Percentiles rank a stretch among this genome's conserved stretches.
Evolutionary conservation across 768 basidiomycete genomes (phyloP).

Genomic region (Boletus subcaerulescens): DNA sequence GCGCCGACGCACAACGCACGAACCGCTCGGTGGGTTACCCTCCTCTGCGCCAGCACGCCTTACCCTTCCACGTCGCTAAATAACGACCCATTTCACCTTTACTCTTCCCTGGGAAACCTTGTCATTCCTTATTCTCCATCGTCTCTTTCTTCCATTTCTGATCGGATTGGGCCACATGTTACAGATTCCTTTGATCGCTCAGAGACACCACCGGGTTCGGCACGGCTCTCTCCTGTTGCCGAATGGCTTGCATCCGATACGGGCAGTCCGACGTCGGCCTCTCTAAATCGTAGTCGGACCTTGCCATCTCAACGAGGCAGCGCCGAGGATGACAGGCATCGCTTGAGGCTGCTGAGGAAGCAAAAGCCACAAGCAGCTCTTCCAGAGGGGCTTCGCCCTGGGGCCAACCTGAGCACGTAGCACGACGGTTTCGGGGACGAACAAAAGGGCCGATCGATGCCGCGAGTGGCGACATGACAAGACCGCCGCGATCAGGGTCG

Average conservation of each 20-base stretch:
- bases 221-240: slow-evolving; percentile 46
- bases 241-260: slow-evolving; percentile 40
- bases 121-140: slow-evolving; percentile 1
- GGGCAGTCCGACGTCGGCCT: slow-evolving; percentile 29
- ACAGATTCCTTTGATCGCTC: slow-evolving; percentile 20
- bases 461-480: slow-evolving; percentile 7
- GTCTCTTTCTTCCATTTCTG: slow-evolving; percentile 5
- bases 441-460: neutral
- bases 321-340: slow-evolving; percentile 37
- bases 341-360: slow-evolving; percentile 46
- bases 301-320: slow-evolving; percentile 40
- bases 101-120: neutral
- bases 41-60: slow-evolving; percentile 32
- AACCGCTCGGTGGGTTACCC: slow-evolving; percentile 35
- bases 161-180: slow-evolving; percentile 9
- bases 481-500: neutral
- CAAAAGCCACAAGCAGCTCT: slow-evolving; percentile 44
- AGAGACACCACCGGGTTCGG: slow-evolving; percentile 27
- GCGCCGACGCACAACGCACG: slow-evolving; percentile 57
- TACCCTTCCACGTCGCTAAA: slow-evolving; percentile 30
- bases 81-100: slow-evolving; percentile 12
- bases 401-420: slow-evolving; percentile 25
- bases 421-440: neutral
- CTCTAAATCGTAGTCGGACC: slow-evolving; percentile 58
- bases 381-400: slow-evolving; percentile 19